Percentiles rank a stretch among this genome's conserved stretches.
These are phyloP conservation scores for Nitzschia sp. DNA, from an alignment of 108 stramenopile genomes.

Conservation along the genomic window DNA sequence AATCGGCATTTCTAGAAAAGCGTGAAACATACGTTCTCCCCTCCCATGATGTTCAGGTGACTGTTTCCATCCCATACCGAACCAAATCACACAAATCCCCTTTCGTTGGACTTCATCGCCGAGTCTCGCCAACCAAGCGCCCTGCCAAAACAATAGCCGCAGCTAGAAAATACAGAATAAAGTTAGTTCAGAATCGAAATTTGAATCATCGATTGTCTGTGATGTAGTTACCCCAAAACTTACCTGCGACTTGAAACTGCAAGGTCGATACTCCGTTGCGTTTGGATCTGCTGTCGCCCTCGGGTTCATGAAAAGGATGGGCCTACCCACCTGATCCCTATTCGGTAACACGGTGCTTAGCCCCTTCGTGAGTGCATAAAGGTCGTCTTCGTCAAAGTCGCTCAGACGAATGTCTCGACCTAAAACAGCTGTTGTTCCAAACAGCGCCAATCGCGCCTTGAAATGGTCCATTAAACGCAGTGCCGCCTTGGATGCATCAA, in stretches of 20 bases:
- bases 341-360: neutral
- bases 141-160: neutral
- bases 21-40: neutral
- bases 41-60: neutral
- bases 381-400: conserved; percentile 10
- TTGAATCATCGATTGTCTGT: neutral
- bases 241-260: neutral
- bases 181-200: neutral
- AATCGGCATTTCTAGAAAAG: neutral
- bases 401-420: conserved; percentile 7
- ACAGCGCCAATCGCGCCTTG: conserved; percentile 7
- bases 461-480: conserved; percentile 6
- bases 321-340: conserved; percentile 6
- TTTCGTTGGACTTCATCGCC: conserved; percentile 6
- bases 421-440: conserved; percentile 3
- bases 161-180: neutral
- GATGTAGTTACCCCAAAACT: neutral
- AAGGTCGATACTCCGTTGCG: neutral
- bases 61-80: neutral
- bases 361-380: neutral
- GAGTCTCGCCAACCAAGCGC: neutral
- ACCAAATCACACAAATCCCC: neutral
- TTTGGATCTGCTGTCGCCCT: neutral
- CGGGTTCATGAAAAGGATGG: neutral
- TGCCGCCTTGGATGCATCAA: neutral